These are phyloP conservation scores for Mediolabrus comicus DNA, from an alignment of 108 stramenopile genomes.

Conservation along the genomic window DNA sequence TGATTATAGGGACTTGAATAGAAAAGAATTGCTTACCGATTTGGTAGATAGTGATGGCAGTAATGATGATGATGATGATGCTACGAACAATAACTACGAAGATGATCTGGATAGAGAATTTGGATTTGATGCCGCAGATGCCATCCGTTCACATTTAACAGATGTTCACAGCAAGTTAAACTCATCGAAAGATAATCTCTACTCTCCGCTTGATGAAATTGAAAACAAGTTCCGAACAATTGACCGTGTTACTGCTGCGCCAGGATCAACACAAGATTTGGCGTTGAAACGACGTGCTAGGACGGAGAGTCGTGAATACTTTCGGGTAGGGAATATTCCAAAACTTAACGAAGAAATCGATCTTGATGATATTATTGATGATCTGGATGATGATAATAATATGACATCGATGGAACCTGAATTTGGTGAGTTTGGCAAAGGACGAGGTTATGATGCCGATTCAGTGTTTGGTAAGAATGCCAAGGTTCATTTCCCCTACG, in stretches of 20 bases:
- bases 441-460: slow-evolving; percentile 52
- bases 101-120: slow-evolving; percentile 34
- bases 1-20: slow-evolving; percentile 8
- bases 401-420: not conserved
- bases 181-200: not conserved
- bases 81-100: not conserved
- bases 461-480: slow-evolving; percentile 39
- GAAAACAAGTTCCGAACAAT: slow-evolving; percentile 61
- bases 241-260: slow-evolving; percentile 68
- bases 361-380: slow-evolving; percentile 33
- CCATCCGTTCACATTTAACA: slow-evolving; percentile 27
- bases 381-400: slow-evolving; percentile 31
- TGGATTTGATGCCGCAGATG: slow-evolving; percentile 41
- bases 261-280: slow-evolving; percentile 77
- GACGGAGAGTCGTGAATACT: slow-evolving; percentile 41
- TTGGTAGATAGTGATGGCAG: slow-evolving; percentile 1
- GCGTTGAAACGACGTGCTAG: slow-evolving; percentile 54
- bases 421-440: slow-evolving; percentile 36
- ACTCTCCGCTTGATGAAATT: slow-evolving; percentile 39
- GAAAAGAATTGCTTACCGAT: not conserved
- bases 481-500: slow-evolving; percentile 25
- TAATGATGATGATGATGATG: not conserved
- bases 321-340: slow-evolving; percentile 16
- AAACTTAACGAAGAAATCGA: slow-evolving; percentile 27
- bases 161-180: not conserved